Percentiles rank a stretch among this genome's conserved stretches.
Conservation (phyloP, 805 yeast genomes). For the Kodamaea fukazawae region DNA sequence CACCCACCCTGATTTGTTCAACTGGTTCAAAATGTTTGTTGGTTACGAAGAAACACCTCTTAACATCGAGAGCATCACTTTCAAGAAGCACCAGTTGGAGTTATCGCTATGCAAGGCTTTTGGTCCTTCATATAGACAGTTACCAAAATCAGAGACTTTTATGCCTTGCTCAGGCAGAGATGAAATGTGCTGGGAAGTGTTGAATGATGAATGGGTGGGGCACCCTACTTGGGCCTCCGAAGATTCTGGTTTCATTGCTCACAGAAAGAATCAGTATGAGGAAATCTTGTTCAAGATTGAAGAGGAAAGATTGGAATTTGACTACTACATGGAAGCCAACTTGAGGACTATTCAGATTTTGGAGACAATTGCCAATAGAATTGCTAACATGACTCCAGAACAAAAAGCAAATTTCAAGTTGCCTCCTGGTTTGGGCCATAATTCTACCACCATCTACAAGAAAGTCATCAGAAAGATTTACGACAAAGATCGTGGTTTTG, state of each 20-base stretch:
- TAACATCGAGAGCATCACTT: slow-evolving; percentile 81
- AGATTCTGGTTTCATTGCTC: slow-evolving; percentile 98
- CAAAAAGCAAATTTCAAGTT: slow-evolving; percentile 83
- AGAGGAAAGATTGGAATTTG: slow-evolving; percentile 97
- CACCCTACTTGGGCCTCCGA: slow-evolving; percentile 99
- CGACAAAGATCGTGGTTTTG: slow-evolving; percentile 92
- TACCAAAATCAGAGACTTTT: slow-evolving; percentile 90
- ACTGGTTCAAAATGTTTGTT: slow-evolving; percentile 91
- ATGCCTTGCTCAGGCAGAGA: slow-evolving; percentile 99
- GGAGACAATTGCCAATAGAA: slow-evolving; percentile 91
- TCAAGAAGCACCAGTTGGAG: slow-evolving; percentile 89
- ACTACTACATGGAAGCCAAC: slow-evolving; percentile 91
- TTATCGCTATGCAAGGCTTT: slow-evolving; percentile 87
- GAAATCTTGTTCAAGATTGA: slow-evolving; percentile 95
- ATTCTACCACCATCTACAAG: slow-evolving; percentile 86
- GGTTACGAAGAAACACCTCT: slow-evolving; percentile 84
- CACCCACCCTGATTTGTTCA: slow-evolving; percentile 68
- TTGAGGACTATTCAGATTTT: slow-evolving; percentile 91
- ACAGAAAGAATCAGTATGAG: slow-evolving; percentile 95
- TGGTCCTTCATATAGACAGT: slow-evolving; percentile 90
- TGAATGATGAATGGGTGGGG: slow-evolving; percentile 98
- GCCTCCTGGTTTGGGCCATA: slow-evolving; percentile 92
- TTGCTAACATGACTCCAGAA: slow-evolving; percentile 88
- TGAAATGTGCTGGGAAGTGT: slow-evolving; percentile 98
- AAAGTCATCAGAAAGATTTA: slow-evolving; percentile 90